Evolutionary conservation across 2,329 filamentous ascomycete genomes (phyloP).

Genomic region (Malbranchea cinnamomea): DNA sequence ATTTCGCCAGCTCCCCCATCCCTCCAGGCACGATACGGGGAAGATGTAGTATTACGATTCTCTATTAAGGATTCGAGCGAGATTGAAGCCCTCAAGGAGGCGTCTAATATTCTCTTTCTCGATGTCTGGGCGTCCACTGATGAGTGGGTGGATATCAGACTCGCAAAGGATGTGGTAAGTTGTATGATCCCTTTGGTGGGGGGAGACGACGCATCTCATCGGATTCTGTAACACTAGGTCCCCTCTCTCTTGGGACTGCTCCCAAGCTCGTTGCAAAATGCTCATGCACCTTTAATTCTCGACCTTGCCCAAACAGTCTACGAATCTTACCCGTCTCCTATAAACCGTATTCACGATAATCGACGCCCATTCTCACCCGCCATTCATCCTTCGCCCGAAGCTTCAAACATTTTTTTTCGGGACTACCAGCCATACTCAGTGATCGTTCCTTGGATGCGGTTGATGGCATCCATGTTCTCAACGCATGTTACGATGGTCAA

Average conservation of each 20-base stretch:
- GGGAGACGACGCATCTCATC: conserved; percentile 3
- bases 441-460: conserved; percentile 78
- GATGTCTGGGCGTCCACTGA: conserved; percentile 81
- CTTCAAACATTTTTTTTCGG: conserved; percentile 65
- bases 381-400: conserved; percentile 18
- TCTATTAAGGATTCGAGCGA: conserved; percentile 54
- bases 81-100: conserved; percentile 55
- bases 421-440: conserved; percentile 82
- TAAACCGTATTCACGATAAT: conserved; percentile 15
- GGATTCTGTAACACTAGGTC: conserved; percentile 28
- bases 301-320: conserved; percentile 66
- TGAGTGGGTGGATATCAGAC: conserved; percentile 69
- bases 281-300: conserved; percentile 62
- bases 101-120: conserved; percentile 59
- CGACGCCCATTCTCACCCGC: conserved; percentile 18
- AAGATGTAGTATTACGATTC: conserved; percentile 82
- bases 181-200: neutral
- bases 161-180: conserved; percentile 59
- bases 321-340: conserved; percentile 51
- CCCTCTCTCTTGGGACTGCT: conserved; percentile 65
- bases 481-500: conserved; percentile 57
- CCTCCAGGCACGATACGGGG: conserved; percentile 45
- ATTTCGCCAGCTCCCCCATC: conserved; percentile 18
- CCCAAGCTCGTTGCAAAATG: conserved; percentile 54
- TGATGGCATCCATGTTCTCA: conserved; percentile 81